A percentile compares a stretch with the other conserved stretches of the same genome.
phyloP scores from a whole-genome alignment of 208 protist genomes.

The Tritrichomonas foetus region DNA sequence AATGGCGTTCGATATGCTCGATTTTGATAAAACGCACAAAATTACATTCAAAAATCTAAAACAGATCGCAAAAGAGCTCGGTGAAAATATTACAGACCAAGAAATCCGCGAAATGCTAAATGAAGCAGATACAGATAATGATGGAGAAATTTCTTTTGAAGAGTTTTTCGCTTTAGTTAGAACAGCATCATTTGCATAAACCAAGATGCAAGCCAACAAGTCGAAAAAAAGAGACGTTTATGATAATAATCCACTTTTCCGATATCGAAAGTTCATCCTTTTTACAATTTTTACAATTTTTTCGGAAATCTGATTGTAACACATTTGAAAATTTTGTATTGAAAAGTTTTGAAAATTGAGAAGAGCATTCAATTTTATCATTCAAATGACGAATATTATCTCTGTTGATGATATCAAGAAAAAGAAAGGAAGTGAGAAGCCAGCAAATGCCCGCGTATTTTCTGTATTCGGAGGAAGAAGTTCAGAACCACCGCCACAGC shows the following conservation, averaged over 20 bases:
- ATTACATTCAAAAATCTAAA: slow-evolving; percentile 87
- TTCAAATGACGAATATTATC: neutral
- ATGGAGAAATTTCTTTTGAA: slow-evolving; percentile 65
- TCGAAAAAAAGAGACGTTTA: too few relatives aligned
- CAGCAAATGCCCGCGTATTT: neutral
- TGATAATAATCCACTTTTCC: too few relatives aligned
- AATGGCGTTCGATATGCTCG: slow-evolving; percentile 51
- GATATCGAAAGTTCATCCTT: too few relatives aligned
- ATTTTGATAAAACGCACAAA: slow-evolving; percentile 63
- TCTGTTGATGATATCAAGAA: neutral
- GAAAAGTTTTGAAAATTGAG: too few relatives aligned
- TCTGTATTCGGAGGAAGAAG: neutral
- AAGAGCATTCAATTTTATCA: slow-evolving; percentile 1
- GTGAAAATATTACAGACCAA: slow-evolving; percentile 70
- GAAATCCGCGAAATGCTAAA: slow-evolving; percentile 73
- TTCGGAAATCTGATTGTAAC: too few relatives aligned
- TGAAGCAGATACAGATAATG: slow-evolving; percentile 67
- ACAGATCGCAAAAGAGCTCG: slow-evolving; percentile 67
- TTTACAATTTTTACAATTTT: too few relatives aligned
- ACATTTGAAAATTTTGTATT: too few relatives aligned
- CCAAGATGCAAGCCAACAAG: too few relatives aligned
- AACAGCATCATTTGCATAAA: slow-evolving; percentile 6
- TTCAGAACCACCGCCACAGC: neutral
- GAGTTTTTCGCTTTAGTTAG: slow-evolving; percentile 53
- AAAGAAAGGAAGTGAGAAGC: neutral